Evolutionary conservation across 176 grass and related monocot genomes (phyloP).

Genomic region (Olyra latifolia): DNA sequence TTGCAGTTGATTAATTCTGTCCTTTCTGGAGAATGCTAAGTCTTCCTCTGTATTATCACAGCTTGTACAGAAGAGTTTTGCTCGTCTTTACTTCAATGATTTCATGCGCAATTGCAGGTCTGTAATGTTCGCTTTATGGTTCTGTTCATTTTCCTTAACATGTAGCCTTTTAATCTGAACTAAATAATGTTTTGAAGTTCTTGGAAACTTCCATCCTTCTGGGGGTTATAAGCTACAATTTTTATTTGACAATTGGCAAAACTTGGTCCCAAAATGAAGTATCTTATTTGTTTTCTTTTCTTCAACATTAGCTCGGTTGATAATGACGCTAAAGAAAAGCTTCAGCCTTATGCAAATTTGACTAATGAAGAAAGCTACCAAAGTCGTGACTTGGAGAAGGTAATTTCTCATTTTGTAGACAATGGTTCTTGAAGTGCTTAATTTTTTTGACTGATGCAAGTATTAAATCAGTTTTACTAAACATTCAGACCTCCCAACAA

Average conservation of each 20-base stretch:
- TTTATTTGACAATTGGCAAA: neutral
- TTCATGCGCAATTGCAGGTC: slow-evolving; percentile 83
- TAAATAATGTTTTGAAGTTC: slow-evolving; percentile 1
- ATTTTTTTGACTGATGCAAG: slow-evolving; percentile 34
- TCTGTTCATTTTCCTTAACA: neutral
- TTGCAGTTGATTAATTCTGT: neutral
- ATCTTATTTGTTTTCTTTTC: slow-evolving; percentile 8
- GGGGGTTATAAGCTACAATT: neutral
- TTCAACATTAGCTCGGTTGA: slow-evolving; percentile 58
- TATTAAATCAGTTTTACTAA: neutral
- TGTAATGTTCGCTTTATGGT: slow-evolving; percentile 2
- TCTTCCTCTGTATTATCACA: slow-evolving; percentile 30
- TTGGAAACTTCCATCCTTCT: neutral
- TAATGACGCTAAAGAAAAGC: slow-evolving; percentile 62
- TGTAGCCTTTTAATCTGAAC: neutral
- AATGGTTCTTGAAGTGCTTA: slow-evolving; percentile 35
- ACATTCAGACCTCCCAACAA: slow-evolving; percentile 87
- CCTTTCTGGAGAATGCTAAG: slow-evolving; percentile 1
- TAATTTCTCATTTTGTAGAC: neutral
- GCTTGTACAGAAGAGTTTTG: slow-evolving; percentile 98
- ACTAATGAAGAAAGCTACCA: slow-evolving; percentile 73
- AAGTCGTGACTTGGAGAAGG: slow-evolving; percentile 83
- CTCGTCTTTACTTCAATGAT: slow-evolving; percentile 87
- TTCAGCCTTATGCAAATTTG: slow-evolving; percentile 64
- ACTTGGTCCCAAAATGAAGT: neutral